These are phyloP conservation scores for Lipomyces chichibuensis DNA, from an alignment of 805 yeast genomes.

Conservation along the genomic window DNA sequence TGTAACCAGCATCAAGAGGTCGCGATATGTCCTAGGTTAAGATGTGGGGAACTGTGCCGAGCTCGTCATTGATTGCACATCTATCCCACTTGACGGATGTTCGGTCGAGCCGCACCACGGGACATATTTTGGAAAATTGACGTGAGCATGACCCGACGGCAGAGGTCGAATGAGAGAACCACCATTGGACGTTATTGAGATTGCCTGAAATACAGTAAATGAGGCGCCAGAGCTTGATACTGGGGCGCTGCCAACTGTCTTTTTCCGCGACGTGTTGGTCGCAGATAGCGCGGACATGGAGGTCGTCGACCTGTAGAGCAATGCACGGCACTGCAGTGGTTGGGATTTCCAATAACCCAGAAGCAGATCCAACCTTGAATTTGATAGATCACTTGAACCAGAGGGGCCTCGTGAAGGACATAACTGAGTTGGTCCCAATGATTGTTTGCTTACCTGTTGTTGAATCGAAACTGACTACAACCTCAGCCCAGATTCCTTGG, in stretches of 20 bases:
- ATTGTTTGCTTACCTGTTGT: not conserved
- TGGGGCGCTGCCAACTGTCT: not conserved
- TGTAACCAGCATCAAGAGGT: too few species aligned
- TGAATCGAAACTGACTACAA: not conserved
- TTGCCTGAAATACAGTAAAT: not conserved
- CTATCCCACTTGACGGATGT: too few species aligned
- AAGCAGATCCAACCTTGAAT: constrained; percentile 6
- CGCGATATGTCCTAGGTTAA: too few species aligned
- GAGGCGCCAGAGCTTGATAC: not conserved
- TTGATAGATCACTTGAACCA: constrained; percentile 11
- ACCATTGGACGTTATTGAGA: not conserved
- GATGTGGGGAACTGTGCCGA: too few species aligned
- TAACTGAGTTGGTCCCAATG: constrained; percentile 12
- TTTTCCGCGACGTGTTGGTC: not conserved
- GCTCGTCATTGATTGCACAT: too few species aligned
- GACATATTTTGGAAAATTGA: too few species aligned
- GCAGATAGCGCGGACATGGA: not conserved
- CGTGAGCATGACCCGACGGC: too few species aligned
- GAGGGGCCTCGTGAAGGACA: constrained; percentile 25
- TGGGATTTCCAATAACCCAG: not conserved
- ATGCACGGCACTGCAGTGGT: not conserved
- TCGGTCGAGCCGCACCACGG: too few species aligned
- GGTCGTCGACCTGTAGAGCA: not conserved
- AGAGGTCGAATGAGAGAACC: not conserved
- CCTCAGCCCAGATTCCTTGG: not conserved